Conservation (phyloP, 1,284 basidiomycete genomes). For the Exsudoporus floridanus region DNA sequence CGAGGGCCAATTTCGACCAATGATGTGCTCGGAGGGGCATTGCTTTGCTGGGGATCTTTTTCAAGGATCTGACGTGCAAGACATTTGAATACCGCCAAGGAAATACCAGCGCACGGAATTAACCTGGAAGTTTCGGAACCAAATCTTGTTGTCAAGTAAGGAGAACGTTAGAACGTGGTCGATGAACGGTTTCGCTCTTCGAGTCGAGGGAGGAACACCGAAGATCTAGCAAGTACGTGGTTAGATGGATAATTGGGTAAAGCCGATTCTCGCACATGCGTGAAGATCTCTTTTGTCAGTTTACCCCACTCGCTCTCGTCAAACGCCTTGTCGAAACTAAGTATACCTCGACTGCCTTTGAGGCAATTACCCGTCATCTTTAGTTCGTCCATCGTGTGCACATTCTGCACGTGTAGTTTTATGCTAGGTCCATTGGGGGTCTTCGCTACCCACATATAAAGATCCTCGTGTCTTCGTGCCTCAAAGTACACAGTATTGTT, state of each 20-base stretch:
- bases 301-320: constrained; percentile 87
- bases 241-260: constrained; percentile 3
- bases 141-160: constrained; percentile 93
- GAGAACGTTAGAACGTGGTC: constrained; percentile 98
- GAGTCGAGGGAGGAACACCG: constrained; percentile 85
- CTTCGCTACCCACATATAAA: constrained; percentile 97
- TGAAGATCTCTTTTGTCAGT: constrained; percentile 93
- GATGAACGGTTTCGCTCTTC: constrained; percentile 95
- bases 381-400: constrained; percentile 99
- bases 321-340: constrained; percentile 93
- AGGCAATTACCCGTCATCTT: constrained; percentile 99
- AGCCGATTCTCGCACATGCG: constrained; percentile 70
- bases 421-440: constrained; percentile 97
- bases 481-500: constrained; percentile 99
- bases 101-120: constrained; percentile 16
- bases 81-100: neutral
- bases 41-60: constrained; percentile 75
- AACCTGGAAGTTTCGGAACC: constrained; percentile 99
- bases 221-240: constrained; percentile 69
- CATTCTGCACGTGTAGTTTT: constrained; percentile 97
- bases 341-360: constrained; percentile 89
- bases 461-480: constrained; percentile 90
- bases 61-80: constrained; percentile 60
- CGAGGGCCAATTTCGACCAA: constrained; percentile 96
- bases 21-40: constrained; percentile 72